A percentile compares a stretch with the other conserved stretches of the same genome.
Conservation (phyloP, 192 early-diverging fungal species). For the Allomyces arbusculus region DNA sequence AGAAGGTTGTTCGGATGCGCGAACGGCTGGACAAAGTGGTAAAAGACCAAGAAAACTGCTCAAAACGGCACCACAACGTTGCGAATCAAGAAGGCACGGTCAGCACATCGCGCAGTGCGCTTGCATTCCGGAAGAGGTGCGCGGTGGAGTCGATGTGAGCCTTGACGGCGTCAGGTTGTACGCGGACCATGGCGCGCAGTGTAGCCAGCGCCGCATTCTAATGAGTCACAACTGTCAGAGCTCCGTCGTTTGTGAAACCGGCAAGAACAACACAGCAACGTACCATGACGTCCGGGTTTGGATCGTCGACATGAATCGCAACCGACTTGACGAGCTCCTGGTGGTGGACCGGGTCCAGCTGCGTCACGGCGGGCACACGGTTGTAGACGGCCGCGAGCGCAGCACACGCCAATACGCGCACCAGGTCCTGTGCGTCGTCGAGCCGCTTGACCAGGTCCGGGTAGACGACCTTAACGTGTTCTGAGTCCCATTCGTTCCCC, state of each 20-base stretch:
- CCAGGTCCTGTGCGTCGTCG: constrained; percentile 28
- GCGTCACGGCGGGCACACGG: constrained; percentile 15
- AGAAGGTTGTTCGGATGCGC: too few relatives aligned
- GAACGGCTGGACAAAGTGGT: too few relatives aligned
- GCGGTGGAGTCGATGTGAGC: too few relatives aligned
- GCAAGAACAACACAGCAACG: not conserved
- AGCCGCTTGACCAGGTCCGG: constrained; percentile 31
- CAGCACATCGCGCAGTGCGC: too few relatives aligned
- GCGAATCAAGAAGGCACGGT: too few relatives aligned
- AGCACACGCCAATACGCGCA: constrained; percentile 16
- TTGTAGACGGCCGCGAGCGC: constrained; percentile 10
- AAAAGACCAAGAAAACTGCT: too few relatives aligned
- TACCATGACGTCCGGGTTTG: constrained; percentile 21
- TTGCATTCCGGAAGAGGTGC: too few relatives aligned
- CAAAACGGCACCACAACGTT: too few relatives aligned
- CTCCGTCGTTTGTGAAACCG: not conserved
- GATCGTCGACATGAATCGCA: constrained; percentile 34
- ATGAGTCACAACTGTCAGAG: too few relatives aligned
- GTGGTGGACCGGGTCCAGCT: constrained; percentile 28
- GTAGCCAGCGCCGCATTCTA: too few relatives aligned
- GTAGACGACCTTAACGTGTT: constrained; percentile 21
- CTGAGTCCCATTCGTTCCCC: not conserved
- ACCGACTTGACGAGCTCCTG: constrained; percentile 25
- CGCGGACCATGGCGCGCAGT: too few relatives aligned
- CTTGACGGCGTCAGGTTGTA: too few relatives aligned